Conservation (phyloP, 176 grass and related monocot genomes). For the Chloris gayana region DNA sequence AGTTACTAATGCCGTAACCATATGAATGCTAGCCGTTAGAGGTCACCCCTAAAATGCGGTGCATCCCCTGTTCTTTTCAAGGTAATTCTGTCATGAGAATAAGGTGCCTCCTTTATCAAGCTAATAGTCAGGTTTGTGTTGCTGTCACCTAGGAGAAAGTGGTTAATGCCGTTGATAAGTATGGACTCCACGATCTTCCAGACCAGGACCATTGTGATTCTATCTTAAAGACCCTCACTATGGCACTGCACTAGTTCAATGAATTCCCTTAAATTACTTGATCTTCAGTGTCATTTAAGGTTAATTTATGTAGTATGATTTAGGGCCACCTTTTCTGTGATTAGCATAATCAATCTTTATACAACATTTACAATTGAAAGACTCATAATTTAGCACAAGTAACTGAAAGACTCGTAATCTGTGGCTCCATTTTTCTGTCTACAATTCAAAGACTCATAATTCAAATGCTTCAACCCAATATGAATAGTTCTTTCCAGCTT, state of each 20-base stretch:
- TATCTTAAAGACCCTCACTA: conserved; percentile 49
- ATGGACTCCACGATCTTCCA: conserved; percentile 62
- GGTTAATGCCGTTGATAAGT: conserved; percentile 50
- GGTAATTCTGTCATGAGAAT: neutral
- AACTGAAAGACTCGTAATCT: neutral
- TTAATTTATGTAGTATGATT: neutral
- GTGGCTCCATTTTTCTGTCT: neutral
- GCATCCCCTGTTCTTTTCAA: neutral
- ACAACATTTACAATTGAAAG: neutral
- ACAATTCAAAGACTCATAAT: no score
- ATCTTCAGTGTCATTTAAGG: neutral
- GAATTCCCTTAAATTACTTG: neutral
- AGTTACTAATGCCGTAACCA: neutral
- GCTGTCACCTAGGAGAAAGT: conserved; percentile 40
- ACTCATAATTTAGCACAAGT: conserved; percentile 2
- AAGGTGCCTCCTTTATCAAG: neutral
- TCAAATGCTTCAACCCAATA: conserved; percentile 50
- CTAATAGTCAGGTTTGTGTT: neutral
- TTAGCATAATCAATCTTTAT: neutral
- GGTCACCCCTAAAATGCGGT: neutral
- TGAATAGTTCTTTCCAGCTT: conserved; percentile 88
- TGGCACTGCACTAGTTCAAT: neutral
- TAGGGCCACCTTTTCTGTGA: neutral
- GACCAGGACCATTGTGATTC: conserved; percentile 64
- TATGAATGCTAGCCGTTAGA: neutral